Evolutionary conservation across 1,284 basidiomycete species (phyloP).

Genomic region (Sporisorium reilianum): DNA sequence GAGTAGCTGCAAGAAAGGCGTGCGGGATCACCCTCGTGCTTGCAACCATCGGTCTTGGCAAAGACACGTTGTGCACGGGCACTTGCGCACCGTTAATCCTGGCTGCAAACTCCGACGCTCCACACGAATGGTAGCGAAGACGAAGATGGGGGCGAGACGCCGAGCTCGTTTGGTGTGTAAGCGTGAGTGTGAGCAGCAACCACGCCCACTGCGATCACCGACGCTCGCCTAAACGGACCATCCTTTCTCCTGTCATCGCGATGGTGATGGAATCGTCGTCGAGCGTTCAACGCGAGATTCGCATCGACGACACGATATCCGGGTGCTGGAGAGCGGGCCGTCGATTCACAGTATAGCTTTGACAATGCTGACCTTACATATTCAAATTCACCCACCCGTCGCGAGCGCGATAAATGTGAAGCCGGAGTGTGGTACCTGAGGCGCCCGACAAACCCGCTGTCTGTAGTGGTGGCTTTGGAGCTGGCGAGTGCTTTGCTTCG

Average conservation of each 20-base stretch:
- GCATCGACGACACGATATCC: neutral
- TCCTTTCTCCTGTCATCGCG: neutral
- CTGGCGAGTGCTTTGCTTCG: too few species aligned
- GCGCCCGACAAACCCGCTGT: conserved; percentile 3
- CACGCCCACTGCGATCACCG: neutral
- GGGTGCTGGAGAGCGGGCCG: neutral
- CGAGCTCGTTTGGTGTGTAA: neutral
- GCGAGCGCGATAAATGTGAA: neutral
- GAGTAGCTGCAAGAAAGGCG: too few species aligned
- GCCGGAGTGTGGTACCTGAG: neutral
- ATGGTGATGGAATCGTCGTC: conserved; percentile 4
- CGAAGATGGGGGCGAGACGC: neutral
- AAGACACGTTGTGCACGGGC: conserved; percentile 1
- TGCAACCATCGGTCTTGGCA: neutral
- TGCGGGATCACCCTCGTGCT: too few species aligned
- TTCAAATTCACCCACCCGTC: neutral
- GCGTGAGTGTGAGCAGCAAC: neutral
- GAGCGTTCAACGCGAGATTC: neutral
- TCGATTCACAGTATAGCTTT: neutral
- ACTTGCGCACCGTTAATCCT: neutral
- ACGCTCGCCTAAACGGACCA: neutral
- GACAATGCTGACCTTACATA: neutral
- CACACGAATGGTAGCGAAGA: neutral
- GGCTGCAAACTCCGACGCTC: neutral
- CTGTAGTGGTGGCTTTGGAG: neutral